Base-by-base conservation (phyloP, 345 rosid genomes). In the Ceriops tagal region DNA sequence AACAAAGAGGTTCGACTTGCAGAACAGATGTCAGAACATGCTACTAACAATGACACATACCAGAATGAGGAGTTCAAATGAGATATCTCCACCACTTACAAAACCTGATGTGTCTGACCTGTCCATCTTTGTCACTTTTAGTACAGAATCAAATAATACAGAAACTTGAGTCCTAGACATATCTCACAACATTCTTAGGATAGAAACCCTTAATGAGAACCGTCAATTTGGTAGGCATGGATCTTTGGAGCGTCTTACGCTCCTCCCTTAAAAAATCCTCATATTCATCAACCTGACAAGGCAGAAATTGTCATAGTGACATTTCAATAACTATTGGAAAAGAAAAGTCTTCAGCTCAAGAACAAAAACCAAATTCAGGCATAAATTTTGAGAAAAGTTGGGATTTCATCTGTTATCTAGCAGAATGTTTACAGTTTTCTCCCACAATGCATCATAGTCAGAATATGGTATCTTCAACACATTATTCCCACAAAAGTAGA, bases 71-170 rank as follows among this genome's bases (percentile, higher is more conserved):
- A 30, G n/a, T 60, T 67, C 71, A 39, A 75, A 66, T 15, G 75
- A 65, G 47, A 69, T 68, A 66, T 81, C 75, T 72, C 97, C 97
- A 72, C 92, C 90, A 67, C 97, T 93, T 62, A 93, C 93, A 81
- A 89, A 91, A 61, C 98, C 98, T 21, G 93, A 89, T 28, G 91
- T 91, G 71, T 91, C 98, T 53, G 85, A 82, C 62, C 98, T 80
- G 83, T 89, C 97, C 93, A 92, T 93, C 77, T 82, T 76, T 34
- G 55, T 20, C 62, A 66, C 56, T 30, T 53, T 71, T 61, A 37
- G 69, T 34, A 65, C 15, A 58, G 21, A 51, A 69, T 61, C 59
- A 62, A 72, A 61, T 24, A 32, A 57, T n/a, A 46, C 60, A 62
- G 65, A 49, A 56, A 74, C 68, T 70, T 68, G 65, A 46, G 5